Evolutionary conservation across 805 yeast species (phyloP), one percentile per base, ranked within the genome.

Genomic region (Yamadazyma laniorum): DNA sequence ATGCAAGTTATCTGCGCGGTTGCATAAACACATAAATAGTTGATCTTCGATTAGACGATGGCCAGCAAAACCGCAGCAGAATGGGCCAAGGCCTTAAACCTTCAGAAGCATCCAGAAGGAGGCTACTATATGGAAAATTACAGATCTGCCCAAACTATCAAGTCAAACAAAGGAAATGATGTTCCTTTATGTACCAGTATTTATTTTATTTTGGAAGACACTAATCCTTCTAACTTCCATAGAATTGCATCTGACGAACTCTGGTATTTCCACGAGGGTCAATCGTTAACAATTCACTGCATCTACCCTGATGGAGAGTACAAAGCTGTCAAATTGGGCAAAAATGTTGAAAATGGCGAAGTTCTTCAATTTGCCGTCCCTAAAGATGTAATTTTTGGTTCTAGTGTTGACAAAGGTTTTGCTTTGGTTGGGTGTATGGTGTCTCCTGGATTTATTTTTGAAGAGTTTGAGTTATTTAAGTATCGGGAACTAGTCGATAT

Each of bases 371-470:
- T 39, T 35, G 48, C 47, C 27, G 55, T 54, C 13, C 56, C 58
- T 7, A 44, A 39, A 27, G 55, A 51, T 5, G 48, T 46, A 11
- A 47, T 54, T 2, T 54, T 54, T 40, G 58, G 52, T 11, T 51
- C 56, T 3, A 45, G 50, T 18, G 55, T 51, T 2, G 57, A 52
- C 1, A 7, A 32, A 17, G 56, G 50, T 0, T 54, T 39, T 43
- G 43, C 52, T 14, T 37, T 54, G 15, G 57, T 54, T 6, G 51
- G 58, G 15, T 52, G 57, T 34, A 47, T 52, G 48, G 56, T 52
- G 7, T 31, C 55, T 3, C 58, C 58, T 5, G 58, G 58, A 1
- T 54, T 54, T 32, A 42, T 44, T 14, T 54, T 54, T 31, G 37
- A 52, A 18, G 58, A 54, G 35, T 54, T 54, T 37, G 45, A 46